Percentiles rank a stretch among this genome's conserved stretches.
These are phyloP conservation scores for Laguncularia racemosa DNA, from an alignment of 345 rosid species.

Conservation along the genomic window DNA sequence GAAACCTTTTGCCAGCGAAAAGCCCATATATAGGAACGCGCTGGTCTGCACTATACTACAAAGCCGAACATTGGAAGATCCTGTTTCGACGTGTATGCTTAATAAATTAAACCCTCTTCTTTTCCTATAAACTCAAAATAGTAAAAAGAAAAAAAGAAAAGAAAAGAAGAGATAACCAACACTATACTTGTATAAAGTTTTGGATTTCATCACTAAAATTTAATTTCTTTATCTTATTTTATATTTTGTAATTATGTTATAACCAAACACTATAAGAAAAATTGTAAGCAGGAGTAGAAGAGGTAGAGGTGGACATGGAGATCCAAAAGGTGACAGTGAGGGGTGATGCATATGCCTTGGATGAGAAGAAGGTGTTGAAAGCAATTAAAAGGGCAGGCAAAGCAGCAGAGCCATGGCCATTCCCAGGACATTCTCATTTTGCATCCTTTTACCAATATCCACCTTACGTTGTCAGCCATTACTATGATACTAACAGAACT, in stretches of 20 bases:
- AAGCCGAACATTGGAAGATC: too few species aligned
- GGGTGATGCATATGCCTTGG: constrained; percentile 51
- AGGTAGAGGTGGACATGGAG: constrained; percentile 85
- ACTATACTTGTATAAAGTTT: too few species aligned
- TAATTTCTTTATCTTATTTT: too few species aligned
- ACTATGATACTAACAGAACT: constrained; percentile 51
- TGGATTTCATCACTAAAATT: too few species aligned
- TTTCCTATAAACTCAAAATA: too few species aligned
- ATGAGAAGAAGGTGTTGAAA: constrained; percentile 65
- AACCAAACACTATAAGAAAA: background rate
- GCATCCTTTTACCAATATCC: constrained; percentile 87
- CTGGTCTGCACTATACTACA: too few species aligned
- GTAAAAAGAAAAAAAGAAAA: too few species aligned
- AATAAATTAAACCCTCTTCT: too few species aligned
- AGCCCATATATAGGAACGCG: too few species aligned
- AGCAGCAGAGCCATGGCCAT: constrained; percentile 93
- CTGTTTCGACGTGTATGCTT: too few species aligned
- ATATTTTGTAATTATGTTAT: background rate
- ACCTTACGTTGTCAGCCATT: constrained; percentile 60
- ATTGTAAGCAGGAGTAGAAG: constrained; percentile 55
- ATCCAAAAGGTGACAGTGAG: constrained; percentile 65
- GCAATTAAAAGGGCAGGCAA: constrained; percentile 67
- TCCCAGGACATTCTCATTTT: constrained; percentile 56
- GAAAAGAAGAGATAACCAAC: too few species aligned
- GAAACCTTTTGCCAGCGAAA: too few species aligned